phyloP scores from a whole-genome alignment of 495 filamentous ascomycete species.

The Penicillium atrosanguineum region DNA sequence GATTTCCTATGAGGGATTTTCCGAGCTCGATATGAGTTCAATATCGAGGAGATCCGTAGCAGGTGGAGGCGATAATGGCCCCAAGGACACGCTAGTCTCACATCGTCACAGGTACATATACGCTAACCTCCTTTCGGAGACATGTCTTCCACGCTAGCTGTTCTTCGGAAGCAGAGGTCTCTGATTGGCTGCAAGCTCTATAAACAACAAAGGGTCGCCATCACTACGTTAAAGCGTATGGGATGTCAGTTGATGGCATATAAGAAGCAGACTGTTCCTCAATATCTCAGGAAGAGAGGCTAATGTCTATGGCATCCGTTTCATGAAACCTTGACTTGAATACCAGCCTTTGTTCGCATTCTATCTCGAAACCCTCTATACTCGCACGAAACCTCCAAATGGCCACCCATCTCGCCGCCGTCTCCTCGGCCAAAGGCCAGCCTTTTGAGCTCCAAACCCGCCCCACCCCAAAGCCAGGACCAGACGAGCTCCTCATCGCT shows the following conservation, averaged over 20 bases:
- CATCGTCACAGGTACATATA: slow-evolving; percentile 1
- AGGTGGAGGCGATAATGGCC: slow-evolving; percentile 1
- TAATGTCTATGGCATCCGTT: not conserved
- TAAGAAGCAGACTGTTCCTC: slow-evolving; percentile 16
- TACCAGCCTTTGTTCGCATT: slow-evolving; percentile 4
- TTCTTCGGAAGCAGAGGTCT: slow-evolving; percentile 21
- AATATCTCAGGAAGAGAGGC: not conserved
- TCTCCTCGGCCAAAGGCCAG: slow-evolving; percentile 29
- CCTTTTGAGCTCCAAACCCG: slow-evolving; percentile 35
- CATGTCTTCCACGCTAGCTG: slow-evolving; percentile 21
- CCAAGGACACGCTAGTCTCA: not conserved
- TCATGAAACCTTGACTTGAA: slow-evolving; percentile 5
- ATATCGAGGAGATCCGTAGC: slow-evolving; percentile 1
- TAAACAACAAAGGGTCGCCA: not conserved
- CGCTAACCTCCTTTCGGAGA: slow-evolving; percentile 22
- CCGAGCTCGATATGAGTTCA: not conserved
- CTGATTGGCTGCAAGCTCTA: slow-evolving; percentile 26
- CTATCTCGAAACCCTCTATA: not conserved
- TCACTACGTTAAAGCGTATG: slow-evolving; percentile 1
- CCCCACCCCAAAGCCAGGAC: slow-evolving; percentile 42
- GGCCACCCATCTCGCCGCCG: slow-evolving; percentile 42
- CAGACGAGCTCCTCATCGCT: slow-evolving; percentile 46
- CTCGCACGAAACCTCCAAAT: slow-evolving; percentile 17
- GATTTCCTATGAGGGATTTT: slow-evolving; percentile 14
- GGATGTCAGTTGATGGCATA: slow-evolving; percentile 4